These are phyloP conservation scores for Nakazawaea ishiwadae DNA, from an alignment of 805 yeast species.

Conservation along the genomic window DNA sequence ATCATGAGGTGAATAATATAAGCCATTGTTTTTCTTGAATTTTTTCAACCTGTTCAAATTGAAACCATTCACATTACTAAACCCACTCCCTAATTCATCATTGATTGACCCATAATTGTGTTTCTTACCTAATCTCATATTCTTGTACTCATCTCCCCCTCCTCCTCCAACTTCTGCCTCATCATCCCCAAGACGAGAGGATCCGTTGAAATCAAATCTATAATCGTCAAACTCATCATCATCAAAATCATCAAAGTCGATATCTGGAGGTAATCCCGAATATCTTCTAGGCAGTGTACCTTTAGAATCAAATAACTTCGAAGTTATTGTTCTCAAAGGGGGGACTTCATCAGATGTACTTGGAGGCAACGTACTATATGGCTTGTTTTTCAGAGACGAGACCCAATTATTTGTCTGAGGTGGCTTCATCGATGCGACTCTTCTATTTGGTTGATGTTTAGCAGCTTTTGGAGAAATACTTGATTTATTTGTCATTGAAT, in stretches of 20 bases:
- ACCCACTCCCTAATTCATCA: slow-evolving; percentile 10
- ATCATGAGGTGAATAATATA: slow-evolving; percentile 32
- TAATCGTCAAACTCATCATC: slow-evolving; percentile 28
- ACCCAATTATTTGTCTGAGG: slow-evolving; percentile 13
- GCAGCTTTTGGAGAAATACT: slow-evolving; percentile 2
- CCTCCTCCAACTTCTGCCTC: slow-evolving; percentile 13
- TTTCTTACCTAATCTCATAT: slow-evolving; percentile 22
- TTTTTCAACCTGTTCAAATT: slow-evolving; percentile 13
- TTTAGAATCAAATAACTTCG: slow-evolving; percentile 66
- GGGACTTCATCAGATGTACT: slow-evolving; percentile 14
- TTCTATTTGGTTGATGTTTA: slow-evolving; percentile 8
- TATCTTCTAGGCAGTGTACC: slow-evolving; percentile 71
- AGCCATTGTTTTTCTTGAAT: slow-evolving; percentile 15
- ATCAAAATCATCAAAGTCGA: slow-evolving; percentile 48
- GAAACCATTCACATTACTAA: slow-evolving; percentile 12
- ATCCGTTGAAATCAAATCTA: slow-evolving; percentile 19
- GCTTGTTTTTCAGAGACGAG: slow-evolving; percentile 18
- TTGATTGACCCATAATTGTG: slow-evolving; percentile 16
- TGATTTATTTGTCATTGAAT: slow-evolving; percentile 4
- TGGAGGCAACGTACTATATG: slow-evolving; percentile 18
- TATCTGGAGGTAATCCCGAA: slow-evolving; percentile 42
- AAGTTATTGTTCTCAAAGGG: slow-evolving; percentile 61
- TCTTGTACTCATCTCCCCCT: slow-evolving; percentile 18
- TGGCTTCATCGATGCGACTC: slow-evolving; percentile 10
- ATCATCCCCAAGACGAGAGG: slow-evolving; percentile 12